Percentiles rank a stretch among this genome's conserved stretches.
Conservation (phyloP, 2,329 filamentous ascomycete genomes). For the Aspergillus pseudoviridinutans region DNA sequence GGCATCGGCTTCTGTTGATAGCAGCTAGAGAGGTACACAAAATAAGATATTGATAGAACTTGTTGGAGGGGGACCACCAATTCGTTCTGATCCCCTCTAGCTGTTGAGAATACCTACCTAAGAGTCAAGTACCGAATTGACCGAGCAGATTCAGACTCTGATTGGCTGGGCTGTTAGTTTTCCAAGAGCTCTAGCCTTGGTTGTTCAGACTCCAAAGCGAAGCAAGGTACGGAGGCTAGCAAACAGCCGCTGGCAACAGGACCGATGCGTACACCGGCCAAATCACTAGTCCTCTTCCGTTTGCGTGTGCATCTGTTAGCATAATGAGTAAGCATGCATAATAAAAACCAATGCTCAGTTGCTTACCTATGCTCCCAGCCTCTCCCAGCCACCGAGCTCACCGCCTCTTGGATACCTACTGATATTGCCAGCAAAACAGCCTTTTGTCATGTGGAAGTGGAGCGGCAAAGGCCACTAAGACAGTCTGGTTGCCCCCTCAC, state of each 20-base stretch:
- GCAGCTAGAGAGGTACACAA: no score
- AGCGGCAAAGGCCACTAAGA: neutral
- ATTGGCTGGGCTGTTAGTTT: neutral
- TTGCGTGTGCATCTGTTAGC: neutral
- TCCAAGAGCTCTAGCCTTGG: neutral
- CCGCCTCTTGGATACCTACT: neutral
- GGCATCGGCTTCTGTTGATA: neutral
- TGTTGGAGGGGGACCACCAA: no score
- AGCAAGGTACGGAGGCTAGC: neutral
- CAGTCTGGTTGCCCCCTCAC: constrained; percentile 1
- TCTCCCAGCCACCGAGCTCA: constrained; percentile 6
- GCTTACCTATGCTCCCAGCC: neutral
- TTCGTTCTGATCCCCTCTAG: neutral
- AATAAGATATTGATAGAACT: no score
- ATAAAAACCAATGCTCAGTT: neutral
- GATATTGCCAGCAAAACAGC: neutral
- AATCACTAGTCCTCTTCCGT: neutral
- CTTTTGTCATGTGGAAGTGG: constrained; percentile 12
- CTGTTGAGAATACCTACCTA: neutral
- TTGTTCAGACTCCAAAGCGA: no score
- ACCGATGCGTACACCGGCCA: neutral
- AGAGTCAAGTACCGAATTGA: neutral
- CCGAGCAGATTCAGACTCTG: neutral
- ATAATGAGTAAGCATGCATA: neutral
- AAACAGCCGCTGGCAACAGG: neutral